Percentiles rank a stretch among this genome's conserved stretches.
These are phyloP conservation scores for Gymnopus androsaceus DNA, from an alignment of 1,284 basidiomycete species.

Conservation along the genomic window DNA sequence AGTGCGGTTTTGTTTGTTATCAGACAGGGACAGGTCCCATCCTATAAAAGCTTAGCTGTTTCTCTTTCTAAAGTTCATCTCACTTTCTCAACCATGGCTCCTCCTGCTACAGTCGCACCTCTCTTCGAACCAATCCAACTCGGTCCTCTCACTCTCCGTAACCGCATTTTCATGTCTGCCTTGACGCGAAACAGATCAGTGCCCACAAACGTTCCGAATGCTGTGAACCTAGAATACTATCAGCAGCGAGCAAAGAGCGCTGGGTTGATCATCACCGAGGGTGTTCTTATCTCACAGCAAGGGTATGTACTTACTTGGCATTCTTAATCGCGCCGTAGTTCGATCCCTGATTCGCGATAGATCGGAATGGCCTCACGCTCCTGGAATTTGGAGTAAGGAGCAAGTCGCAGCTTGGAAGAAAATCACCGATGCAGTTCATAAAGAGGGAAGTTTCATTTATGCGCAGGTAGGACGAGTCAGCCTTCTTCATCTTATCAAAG, in stretches of 20 bases:
- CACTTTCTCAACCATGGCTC: not conserved
- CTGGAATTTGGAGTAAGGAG: constrained; percentile 14
- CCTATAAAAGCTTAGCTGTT: not conserved
- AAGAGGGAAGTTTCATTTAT: constrained; percentile 2
- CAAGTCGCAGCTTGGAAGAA: constrained; percentile 16
- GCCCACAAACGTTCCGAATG: constrained; percentile 24
- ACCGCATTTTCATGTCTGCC: constrained; percentile 35
- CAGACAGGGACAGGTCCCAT: too few relatives aligned
- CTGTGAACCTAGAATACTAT: constrained; percentile 13
- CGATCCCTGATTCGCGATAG: not conserved
- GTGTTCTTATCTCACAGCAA: constrained; percentile 10
- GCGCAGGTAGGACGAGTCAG: not conserved
- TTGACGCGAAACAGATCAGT: constrained; percentile 37
- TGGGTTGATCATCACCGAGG: constrained; percentile 15
- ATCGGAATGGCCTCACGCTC: constrained; percentile 16
- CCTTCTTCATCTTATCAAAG: not conserved
- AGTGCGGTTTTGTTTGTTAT: too few relatives aligned
- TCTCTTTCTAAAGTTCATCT: not conserved
- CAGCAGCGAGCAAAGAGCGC: constrained; percentile 11
- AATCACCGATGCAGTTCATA: constrained; percentile 7
- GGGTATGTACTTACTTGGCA: constrained; percentile 1
- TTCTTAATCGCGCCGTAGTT: not conserved
- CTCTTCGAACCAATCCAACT: constrained; percentile 19
- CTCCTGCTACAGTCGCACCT: not conserved
- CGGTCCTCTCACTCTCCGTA: constrained; percentile 20